Evolutionary conservation across 202 grass and related monocot species (phyloP).

Genomic region (Brachypodium distachyon): DNA sequence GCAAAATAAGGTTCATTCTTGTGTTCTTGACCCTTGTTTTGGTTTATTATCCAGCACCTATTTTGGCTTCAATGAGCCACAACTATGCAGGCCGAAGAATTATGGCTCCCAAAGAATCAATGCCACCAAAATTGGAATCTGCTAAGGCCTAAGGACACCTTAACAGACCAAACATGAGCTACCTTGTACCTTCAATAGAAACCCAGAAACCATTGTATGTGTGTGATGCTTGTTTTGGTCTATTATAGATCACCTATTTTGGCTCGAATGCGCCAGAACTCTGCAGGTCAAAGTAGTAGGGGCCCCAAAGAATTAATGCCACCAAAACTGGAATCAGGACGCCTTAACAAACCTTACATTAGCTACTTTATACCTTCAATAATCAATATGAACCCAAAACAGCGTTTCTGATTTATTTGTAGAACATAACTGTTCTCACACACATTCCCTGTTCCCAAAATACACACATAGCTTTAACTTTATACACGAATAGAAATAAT

Average conservation of each 20-base stretch:
- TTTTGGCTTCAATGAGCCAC: background rate
- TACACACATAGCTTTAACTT: background rate
- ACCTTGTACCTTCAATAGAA: background rate
- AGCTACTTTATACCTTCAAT: background rate
- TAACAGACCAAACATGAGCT: background rate
- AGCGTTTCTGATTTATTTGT: background rate
- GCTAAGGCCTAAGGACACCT: background rate
- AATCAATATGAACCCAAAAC: background rate
- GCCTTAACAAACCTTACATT: background rate
- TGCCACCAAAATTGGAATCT: background rate
- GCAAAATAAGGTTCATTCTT: constrained; percentile 82
- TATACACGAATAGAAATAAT: background rate
- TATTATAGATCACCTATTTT: background rate
- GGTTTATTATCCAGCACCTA: background rate
- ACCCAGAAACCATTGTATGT: background rate
- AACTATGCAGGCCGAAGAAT: background rate
- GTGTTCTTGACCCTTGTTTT: background rate
- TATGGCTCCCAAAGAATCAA: background rate
- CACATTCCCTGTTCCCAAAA: background rate
- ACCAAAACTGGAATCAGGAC: background rate
- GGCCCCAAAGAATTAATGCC: too few relatives aligned
- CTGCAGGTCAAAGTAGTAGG: background rate
- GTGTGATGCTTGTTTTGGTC: background rate
- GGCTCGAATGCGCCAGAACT: background rate
- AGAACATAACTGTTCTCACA: background rate